phyloP scores from a whole-genome alignment of 768 basidiomycete species.

The Clitopilus hobsonii region DNA sequence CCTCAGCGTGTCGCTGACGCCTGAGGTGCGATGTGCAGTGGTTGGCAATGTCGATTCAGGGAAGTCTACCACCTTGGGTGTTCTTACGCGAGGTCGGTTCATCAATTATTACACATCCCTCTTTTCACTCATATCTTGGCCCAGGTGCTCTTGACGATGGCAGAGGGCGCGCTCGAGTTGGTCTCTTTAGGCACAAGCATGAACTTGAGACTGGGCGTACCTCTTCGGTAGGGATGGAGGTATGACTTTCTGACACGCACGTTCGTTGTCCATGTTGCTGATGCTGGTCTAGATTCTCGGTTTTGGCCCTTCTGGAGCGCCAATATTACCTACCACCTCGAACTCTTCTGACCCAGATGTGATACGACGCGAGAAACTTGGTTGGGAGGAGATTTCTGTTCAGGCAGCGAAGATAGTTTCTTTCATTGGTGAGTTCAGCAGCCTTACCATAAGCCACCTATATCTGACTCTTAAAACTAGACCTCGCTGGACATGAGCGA shows the following conservation, averaged over 20 bases:
- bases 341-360: slow-evolving; percentile 56
- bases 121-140: slow-evolving; percentile 13
- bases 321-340: slow-evolving; percentile 69
- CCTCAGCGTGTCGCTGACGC: slow-evolving; percentile 68
- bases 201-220: slow-evolving; percentile 96
- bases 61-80: slow-evolving; percentile 92
- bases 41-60: slow-evolving; percentile 95
- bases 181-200: slow-evolving; percentile 94
- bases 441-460: neutral
- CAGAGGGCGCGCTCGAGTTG: slow-evolving; percentile 76
- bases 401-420: slow-evolving; percentile 90
- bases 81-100: slow-evolving; percentile 79
- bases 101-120: slow-evolving; percentile 1
- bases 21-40: slow-evolving; percentile 93
- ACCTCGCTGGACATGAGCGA: slow-evolving; percentile 93
- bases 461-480: slow-evolving; percentile 29
- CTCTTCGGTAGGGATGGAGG: slow-evolving; percentile 96
- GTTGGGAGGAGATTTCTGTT: slow-evolving; percentile 93
- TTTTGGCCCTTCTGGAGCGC: slow-evolving; percentile 70
- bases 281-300: slow-evolving; percentile 67
- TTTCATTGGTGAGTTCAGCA: slow-evolving; percentile 64
- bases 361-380: slow-evolving; percentile 78
- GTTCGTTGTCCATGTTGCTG: neutral
- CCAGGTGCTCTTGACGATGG: slow-evolving; percentile 78
- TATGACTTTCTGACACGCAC: slow-evolving; percentile 19